These are phyloP conservation scores for Yarrowia sp. DNA, from an alignment of 805 yeast genomes.

Conservation along the genomic window DNA sequence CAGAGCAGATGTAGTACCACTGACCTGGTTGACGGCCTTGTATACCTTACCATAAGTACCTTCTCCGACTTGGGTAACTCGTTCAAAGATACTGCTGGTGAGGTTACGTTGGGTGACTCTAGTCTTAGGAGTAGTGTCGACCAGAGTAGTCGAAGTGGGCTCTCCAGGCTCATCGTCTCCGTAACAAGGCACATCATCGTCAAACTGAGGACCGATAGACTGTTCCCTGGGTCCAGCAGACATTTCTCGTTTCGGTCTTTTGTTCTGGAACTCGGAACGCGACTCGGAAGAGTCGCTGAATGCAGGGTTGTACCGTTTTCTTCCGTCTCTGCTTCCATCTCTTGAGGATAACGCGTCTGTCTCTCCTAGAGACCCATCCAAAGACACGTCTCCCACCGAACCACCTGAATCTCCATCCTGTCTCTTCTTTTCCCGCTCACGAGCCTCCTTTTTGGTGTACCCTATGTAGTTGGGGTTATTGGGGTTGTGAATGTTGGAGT, in stretches of 20 bases:
- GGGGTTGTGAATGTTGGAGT: conserved; percentile 35
- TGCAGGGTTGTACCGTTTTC: conserved; percentile 12
- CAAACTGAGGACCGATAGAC: conserved; percentile 13
- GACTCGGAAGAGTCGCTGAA: conserved; percentile 6
- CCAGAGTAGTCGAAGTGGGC: neutral
- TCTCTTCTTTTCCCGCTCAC: conserved; percentile 9
- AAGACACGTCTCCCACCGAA: neutral
- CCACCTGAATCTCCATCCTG: neutral
- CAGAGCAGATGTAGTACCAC: conserved; percentile 80
- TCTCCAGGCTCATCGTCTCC: conserved; percentile 34
- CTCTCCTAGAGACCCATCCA: neutral
- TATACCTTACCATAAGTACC: conserved; percentile 98
- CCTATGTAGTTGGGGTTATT: conserved; percentile 36
- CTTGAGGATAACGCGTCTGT: neutral
- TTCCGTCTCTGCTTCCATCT: conserved; percentile 13
- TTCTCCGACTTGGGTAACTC: conserved; percentile 93
- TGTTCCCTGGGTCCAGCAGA: neutral
- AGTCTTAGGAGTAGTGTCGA: neutral
- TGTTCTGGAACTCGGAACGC: neutral
- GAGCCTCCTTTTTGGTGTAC: conserved; percentile 31
- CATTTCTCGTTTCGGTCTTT: neutral
- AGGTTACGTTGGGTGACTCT: conserved; percentile 4
- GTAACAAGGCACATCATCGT: conserved; percentile 11
- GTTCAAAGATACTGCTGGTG: conserved; percentile 58
- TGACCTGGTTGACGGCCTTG: conserved; percentile 76